Evolutionary conservation across 106 monocot genomes (phyloP).

Genomic region (Phalaenopsis equestris): DNA sequence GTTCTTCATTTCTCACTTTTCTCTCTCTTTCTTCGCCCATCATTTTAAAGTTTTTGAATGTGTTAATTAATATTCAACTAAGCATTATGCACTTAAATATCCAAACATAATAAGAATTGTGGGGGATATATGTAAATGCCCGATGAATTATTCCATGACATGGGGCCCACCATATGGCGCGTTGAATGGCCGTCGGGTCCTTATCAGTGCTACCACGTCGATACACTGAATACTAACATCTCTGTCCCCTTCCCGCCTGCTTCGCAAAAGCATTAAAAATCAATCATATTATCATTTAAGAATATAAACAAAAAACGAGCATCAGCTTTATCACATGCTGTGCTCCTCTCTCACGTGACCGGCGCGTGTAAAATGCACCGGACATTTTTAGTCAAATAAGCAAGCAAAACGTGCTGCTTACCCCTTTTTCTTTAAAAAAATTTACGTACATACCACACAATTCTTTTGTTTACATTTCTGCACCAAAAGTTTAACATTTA

Average conservation of each 20-base stretch:
- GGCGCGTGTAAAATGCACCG: neutral
- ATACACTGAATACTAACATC: too few species aligned
- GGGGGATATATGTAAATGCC: too few species aligned
- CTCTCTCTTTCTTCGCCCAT: too few species aligned
- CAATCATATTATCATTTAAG: neutral
- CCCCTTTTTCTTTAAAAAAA: neutral
- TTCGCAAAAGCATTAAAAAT: neutral
- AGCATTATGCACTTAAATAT: too few species aligned
- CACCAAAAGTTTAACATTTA: too few species aligned
- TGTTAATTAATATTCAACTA: too few species aligned
- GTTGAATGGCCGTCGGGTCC: neutral
- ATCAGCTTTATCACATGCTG: neutral
- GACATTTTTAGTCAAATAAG: neutral
- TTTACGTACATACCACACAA: too few species aligned
- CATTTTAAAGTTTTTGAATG: too few species aligned
- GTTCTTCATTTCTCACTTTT: too few species aligned
- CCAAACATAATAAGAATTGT: too few species aligned
- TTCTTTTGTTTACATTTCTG: too few species aligned
- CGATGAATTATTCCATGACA: too few species aligned
- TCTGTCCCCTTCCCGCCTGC: neutral
- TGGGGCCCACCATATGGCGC: neutral
- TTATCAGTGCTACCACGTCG: neutral
- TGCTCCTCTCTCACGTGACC: neutral
- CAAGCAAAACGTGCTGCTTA: neutral
- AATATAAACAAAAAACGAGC: neutral